phyloP scores from a whole-genome alignment of 2,329 filamentous ascomycete genomes.

The Orbilia oligospora region DNA sequence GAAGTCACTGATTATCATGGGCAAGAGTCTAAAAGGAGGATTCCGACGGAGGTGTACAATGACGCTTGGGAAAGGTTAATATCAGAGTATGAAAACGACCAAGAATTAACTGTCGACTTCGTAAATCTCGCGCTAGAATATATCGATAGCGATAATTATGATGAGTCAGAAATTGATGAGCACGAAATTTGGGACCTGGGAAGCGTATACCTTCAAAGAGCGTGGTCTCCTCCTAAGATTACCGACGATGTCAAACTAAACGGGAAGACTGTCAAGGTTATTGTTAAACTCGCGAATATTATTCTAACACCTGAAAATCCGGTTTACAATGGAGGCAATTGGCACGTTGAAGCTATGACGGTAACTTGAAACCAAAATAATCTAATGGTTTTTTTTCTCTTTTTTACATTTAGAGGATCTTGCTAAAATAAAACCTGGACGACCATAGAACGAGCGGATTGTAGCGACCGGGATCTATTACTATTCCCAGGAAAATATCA shows the following conservation, averaged over 20 bases:
- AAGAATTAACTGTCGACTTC: constrained; percentile 12
- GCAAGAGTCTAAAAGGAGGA: not conserved
- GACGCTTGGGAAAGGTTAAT: constrained; percentile 17
- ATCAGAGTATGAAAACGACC: constrained; percentile 5
- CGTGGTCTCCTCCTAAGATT: constrained; percentile 25
- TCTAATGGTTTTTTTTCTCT: not conserved
- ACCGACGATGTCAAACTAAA: constrained; percentile 12
- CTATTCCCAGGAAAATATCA: constrained; percentile 75
- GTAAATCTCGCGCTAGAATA: too few relatives aligned
- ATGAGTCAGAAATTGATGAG: not conserved
- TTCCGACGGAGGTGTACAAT: not conserved
- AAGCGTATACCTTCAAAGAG: too few relatives aligned
- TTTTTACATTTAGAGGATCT: too few relatives aligned
- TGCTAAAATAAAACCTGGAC: too few relatives aligned
- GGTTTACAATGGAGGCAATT: constrained; percentile 71
- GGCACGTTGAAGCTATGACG: constrained; percentile 72
- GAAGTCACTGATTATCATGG: not conserved
- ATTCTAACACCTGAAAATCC: constrained; percentile 73
- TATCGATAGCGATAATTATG: not conserved
- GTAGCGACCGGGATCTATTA: constrained; percentile 76
- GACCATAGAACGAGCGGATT: constrained; percentile 75
- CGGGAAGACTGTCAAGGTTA: constrained; percentile 72
- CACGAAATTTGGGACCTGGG: constrained; percentile 1
- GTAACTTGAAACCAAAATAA: constrained; percentile 19
- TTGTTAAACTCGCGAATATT: constrained; percentile 76